phyloP scores from a whole-genome alignment of 139 green algal species.

The Spirogloea muscicola region DNA sequence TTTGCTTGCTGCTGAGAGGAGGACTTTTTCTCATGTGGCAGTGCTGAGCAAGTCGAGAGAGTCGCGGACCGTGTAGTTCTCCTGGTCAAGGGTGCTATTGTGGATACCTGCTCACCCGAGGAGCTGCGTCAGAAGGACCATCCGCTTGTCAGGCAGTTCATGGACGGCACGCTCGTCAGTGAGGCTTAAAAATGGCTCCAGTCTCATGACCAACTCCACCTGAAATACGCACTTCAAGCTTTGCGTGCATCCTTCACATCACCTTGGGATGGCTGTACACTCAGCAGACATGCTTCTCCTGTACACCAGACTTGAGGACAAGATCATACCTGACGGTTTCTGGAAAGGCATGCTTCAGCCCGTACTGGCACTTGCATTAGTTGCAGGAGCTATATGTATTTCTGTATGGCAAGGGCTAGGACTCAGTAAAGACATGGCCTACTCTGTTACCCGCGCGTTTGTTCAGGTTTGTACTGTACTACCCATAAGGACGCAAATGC shows the following conservation, averaged over 20 bases:
- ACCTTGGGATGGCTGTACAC: too few relatives aligned
- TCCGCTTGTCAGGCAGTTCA: constrained; percentile 1
- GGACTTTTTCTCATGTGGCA: too few relatives aligned
- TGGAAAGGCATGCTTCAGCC: neutral
- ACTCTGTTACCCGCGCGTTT: constrained; percentile 20
- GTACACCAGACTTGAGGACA: too few relatives aligned
- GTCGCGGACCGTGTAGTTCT: constrained; percentile 1
- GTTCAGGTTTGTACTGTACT: too few relatives aligned
- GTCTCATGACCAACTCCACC: too few relatives aligned
- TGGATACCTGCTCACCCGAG: neutral
- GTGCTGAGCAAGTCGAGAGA: constrained; percentile 18
- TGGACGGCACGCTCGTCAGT: neutral
- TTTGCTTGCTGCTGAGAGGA: too few relatives aligned
- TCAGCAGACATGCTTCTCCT: too few relatives aligned
- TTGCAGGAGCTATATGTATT: neutral
- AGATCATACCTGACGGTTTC: too few relatives aligned
- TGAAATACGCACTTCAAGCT: too few relatives aligned
- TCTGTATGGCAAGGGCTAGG: constrained; percentile 2
- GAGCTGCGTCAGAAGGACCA: constrained; percentile 2
- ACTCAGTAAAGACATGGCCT: constrained; percentile 18
- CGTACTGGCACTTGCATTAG: neutral
- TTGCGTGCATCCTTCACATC: too few relatives aligned
- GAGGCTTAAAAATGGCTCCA: too few relatives aligned
- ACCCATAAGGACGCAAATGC: too few relatives aligned
- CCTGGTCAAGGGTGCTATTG: neutral